Evolutionary conservation across 2,329 filamentous ascomycete species (phyloP), one percentile per base, ranked within the genome.

Genomic region (Biscogniauxia marginata): DNA sequence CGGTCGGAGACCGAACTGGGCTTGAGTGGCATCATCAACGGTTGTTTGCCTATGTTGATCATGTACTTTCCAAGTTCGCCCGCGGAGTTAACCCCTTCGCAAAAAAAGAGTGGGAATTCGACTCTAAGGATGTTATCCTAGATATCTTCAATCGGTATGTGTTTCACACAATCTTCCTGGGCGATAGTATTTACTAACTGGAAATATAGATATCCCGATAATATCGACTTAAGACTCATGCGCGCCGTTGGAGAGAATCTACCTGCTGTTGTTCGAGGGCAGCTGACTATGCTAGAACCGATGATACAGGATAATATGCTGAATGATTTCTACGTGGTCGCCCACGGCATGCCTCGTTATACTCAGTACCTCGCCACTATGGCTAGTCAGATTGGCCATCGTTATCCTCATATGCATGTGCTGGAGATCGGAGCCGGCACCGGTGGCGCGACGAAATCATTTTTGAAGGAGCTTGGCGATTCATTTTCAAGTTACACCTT

Each of bases 251-350:
- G 74, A 1, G 67, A 74, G 19, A 68, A 67, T 20, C 52, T 77
- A 4, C 57, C 68, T 0, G 58, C 62, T 6, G 63, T 72, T 4
- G 59, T 76, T 22, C 60, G 67, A 1, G 71, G 71, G 6, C 64
- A 71, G 46, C 63, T 49, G 16, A 70, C 58, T 11, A 67, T 72
- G 48, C 63, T 76, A 8, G 73, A 75, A 50, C 60, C 63, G 24
- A 62, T 76, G 49, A 64, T 63, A 30, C 50, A 66, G 24, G 63
- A 73, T 25, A 60, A 67, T 45, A 57, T 73, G 48, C 61, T 75
- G 2, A 58, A 68, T 18, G 47, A 59, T 11, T 67, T 69, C 23
- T 74, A 76, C 50, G 49, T 11, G 49, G 60, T 58, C 7, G 62
- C 57, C 7, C 52, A 64, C 23, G 60, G 55, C 11, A 46, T 60